A percentile compares a stretch with the other conserved stretches of the same genome.
phyloP scores from a whole-genome alignment of 2,329 filamentous ascomycete species.

The Dothiorella sarmentorum region DNA sequence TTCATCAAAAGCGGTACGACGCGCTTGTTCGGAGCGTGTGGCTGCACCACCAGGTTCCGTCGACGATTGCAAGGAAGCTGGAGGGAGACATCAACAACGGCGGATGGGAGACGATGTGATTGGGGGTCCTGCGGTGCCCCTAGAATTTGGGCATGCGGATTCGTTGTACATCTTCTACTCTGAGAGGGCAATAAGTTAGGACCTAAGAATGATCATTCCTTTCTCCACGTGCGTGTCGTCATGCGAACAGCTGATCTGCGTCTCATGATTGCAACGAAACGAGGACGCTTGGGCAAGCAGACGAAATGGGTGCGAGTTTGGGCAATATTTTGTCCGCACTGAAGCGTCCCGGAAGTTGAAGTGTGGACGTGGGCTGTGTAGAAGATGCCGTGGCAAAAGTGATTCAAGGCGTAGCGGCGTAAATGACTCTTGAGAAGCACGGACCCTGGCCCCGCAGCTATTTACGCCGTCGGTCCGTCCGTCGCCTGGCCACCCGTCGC shows the following conservation, averaged over 20 bases:
- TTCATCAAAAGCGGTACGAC: constrained; percentile 94
- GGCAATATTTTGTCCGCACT: too few relatives aligned
- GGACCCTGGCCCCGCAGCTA: not conserved
- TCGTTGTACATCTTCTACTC: not conserved
- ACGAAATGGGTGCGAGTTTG: not conserved
- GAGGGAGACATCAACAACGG: constrained; percentile 97
- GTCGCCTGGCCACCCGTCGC: not conserved
- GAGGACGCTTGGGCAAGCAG: too few relatives aligned
- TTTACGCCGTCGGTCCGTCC: not conserved
- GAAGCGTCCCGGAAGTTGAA: too few relatives aligned
- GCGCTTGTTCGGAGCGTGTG: constrained; percentile 80
- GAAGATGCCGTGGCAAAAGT: not conserved
- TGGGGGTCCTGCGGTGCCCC: not conserved
- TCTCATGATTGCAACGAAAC: not conserved
- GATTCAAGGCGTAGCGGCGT: not conserved
- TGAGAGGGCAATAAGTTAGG: not conserved
- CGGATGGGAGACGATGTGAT: constrained; percentile 78
- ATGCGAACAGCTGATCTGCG: not conserved
- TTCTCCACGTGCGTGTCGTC: not conserved
- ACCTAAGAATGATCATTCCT: not conserved
- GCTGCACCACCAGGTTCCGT: constrained; percentile 82
- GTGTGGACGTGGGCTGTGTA: not conserved
- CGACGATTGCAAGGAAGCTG: constrained; percentile 81
- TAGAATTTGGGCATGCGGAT: not conserved
- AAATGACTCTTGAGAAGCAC: not conserved